Evolutionary conservation across 192 early-diverging fungal genomes (phyloP).

Genomic region (Mortierella hygrophila): DNA sequence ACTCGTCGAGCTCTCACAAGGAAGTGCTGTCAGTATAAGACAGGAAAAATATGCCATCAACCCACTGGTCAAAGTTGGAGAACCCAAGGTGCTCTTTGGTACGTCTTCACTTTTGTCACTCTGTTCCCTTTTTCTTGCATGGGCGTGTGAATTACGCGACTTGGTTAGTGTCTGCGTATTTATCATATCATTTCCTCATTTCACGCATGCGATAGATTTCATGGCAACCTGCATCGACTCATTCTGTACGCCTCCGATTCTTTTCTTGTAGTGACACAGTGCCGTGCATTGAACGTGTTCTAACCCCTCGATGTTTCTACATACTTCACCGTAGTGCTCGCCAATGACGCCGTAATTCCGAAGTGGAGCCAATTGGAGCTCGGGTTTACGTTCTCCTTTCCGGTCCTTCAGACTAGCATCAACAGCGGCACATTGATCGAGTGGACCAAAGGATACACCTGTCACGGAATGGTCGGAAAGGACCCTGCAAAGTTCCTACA

Average conservation of each 20-base stretch:
- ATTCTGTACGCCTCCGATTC: constrained; percentile 59
- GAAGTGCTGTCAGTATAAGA: constrained; percentile 72
- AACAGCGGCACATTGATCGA: constrained; percentile 69
- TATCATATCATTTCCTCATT: not conserved
- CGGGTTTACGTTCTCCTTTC: constrained; percentile 96
- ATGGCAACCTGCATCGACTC: constrained; percentile 85
- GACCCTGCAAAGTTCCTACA: constrained; percentile 88
- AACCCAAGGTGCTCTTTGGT: constrained; percentile 60
- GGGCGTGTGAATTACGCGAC: not conserved
- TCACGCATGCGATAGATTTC: constrained; percentile 63
- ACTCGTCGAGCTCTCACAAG: constrained; percentile 79
- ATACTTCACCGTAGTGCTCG: not conserved
- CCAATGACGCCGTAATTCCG: not conserved
- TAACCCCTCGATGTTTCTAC: not conserved
- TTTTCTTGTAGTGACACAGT: not conserved
- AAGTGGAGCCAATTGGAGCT: constrained; percentile 52
- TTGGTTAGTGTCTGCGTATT: not conserved
- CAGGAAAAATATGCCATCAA: constrained; percentile 78
- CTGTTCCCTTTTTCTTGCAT: not conserved
- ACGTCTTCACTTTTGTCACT: constrained; percentile 8
- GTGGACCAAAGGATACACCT: constrained; percentile 92
- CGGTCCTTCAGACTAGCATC: constrained; percentile 82
- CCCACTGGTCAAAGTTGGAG: constrained; percentile 64
- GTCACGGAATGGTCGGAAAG: constrained; percentile 76
- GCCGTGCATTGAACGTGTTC: not conserved